Percentiles rank a stretch among this genome's conserved stretches.
These are phyloP conservation scores for Fusarium algeriense DNA, from an alignment of 2,329 filamentous ascomycete genomes.

Conservation along the genomic window DNA sequence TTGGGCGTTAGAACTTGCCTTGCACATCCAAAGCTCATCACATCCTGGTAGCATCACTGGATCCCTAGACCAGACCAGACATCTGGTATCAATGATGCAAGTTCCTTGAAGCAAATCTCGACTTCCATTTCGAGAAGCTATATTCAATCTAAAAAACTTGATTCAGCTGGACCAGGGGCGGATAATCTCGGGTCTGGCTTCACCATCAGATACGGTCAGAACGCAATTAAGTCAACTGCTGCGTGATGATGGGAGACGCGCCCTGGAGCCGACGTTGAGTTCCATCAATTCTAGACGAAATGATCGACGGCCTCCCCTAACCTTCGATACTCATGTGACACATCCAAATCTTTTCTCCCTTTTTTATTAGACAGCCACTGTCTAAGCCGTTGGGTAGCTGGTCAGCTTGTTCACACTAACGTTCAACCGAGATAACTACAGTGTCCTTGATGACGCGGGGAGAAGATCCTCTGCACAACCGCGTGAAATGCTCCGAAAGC, in stretches of 20 bases:
- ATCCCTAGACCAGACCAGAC: neutral
- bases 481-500: slow-evolving; percentile 1
- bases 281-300: slow-evolving; percentile 35
- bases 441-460: neutral
- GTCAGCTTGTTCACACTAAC: neutral
- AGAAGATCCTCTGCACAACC: neutral
- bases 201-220: neutral
- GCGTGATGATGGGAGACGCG: slow-evolving; percentile 1
- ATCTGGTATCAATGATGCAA: neutral
- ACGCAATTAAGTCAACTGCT: neutral
- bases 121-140: neutral
- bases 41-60: slow-evolving; percentile 17
- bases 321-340: slow-evolving; percentile 39
- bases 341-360: slow-evolving; percentile 24
- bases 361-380: slow-evolving; percentile 17
- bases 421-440: slow-evolving; percentile 23
- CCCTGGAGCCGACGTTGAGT: slow-evolving; percentile 1
- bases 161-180: neutral
- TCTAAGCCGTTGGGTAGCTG: slow-evolving; percentile 8
- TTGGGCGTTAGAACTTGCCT: slow-evolving; percentile 32
- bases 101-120: neutral
- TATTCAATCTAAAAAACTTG: neutral
- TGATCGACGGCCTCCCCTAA: slow-evolving; percentile 37
- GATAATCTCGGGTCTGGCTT: neutral
- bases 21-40: slow-evolving; percentile 28